Conservation (phyloP, 225 moss, liverwort and hornwort genomes). For the Takakia lepidozioides region DNA sequence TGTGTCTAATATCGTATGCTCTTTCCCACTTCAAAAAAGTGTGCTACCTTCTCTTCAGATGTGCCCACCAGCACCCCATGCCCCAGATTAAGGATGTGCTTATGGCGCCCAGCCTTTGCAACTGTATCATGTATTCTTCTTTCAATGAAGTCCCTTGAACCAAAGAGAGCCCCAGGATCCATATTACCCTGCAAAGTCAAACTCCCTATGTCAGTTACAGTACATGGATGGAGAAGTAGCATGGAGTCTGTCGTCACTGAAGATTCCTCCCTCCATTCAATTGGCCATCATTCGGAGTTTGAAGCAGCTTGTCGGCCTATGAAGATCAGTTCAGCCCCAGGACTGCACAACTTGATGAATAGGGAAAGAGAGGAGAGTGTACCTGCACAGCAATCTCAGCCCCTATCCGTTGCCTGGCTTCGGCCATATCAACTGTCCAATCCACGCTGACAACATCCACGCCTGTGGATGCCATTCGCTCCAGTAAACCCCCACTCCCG, state of each 20-base stretch:
- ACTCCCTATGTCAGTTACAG: too few relatives aligned
- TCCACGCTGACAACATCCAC: conserved; percentile 87
- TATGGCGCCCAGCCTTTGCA: conserved; percentile 81
- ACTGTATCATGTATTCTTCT: conserved; percentile 72
- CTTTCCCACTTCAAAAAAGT: conserved; percentile 85
- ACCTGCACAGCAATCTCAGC: conserved; percentile 67
- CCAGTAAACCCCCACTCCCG: conserved; percentile 88
- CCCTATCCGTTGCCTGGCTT: conserved; percentile 89
- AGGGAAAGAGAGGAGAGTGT: not conserved
- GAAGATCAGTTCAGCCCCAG: too few relatives aligned
- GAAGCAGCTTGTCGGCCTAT: too few relatives aligned
- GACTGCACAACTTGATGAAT: too few relatives aligned
- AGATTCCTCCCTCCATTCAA: too few relatives aligned
- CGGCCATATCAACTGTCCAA: conserved; percentile 87
- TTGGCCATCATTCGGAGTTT: too few relatives aligned
- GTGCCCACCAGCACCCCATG: conserved; percentile 96
- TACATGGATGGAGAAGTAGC: too few relatives aligned
- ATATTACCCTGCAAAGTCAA: conserved; percentile 83
- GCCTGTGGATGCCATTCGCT: conserved; percentile 86
- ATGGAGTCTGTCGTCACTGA: too few relatives aligned
- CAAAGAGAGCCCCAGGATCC: conserved; percentile 78
- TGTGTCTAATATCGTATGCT: conserved; percentile 76
- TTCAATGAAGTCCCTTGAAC: conserved; percentile 70
- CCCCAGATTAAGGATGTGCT: conserved; percentile 89
- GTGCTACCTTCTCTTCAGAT: conserved; percentile 91